Conservation (phyloP, 2,329 filamentous ascomycete genomes). For the Sporothrix brunneoviolacea region DNA sequence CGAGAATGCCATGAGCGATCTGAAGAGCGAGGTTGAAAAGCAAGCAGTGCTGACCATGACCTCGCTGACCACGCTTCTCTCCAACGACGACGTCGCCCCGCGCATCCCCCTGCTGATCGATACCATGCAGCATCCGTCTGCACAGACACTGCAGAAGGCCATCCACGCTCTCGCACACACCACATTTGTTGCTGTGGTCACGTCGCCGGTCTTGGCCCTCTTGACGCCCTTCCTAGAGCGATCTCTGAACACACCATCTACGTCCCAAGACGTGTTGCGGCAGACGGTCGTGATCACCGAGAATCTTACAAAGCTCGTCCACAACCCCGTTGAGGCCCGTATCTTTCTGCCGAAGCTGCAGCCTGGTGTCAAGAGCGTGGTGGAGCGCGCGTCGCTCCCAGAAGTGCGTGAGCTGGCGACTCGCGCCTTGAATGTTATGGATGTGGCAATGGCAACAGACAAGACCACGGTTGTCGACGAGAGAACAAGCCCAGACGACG, state of each 20-base stretch:
- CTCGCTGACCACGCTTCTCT: slow-evolving; percentile 78
- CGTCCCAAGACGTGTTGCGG: slow-evolving; percentile 86
- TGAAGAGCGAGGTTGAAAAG: slow-evolving; percentile 84
- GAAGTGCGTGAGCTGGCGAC: slow-evolving; percentile 89
- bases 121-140: slow-evolving; percentile 89
- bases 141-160: slow-evolving; percentile 84
- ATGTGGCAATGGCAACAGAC: slow-evolving; percentile 81
- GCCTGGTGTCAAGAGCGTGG: slow-evolving; percentile 85
- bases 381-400: slow-evolving; percentile 81
- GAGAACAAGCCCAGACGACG: slow-evolving; percentile 64
- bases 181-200: slow-evolving; percentile 96
- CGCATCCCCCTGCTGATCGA: slow-evolving; percentile 88
- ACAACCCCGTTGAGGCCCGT: slow-evolving; percentile 87
- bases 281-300: slow-evolving; percentile 96
- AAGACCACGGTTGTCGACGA: slow-evolving; percentile 49
- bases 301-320: slow-evolving; percentile 96
- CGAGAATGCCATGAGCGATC: slow-evolving; percentile 90
- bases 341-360: slow-evolving; percentile 92
- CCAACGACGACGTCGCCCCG: slow-evolving; percentile 93
- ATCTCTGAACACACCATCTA: slow-evolving; percentile 83
- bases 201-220: slow-evolving; percentile 87
- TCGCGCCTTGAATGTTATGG: slow-evolving; percentile 76
- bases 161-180: slow-evolving; percentile 96
- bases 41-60: slow-evolving; percentile 90
- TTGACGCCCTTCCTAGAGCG: slow-evolving; percentile 92